A percentile compares a stretch with the other conserved stretches of the same genome.
These are phyloP conservation scores for Alternaria metachromatica DNA, from an alignment of 2,329 filamentous ascomycete genomes.

Conservation along the genomic window DNA sequence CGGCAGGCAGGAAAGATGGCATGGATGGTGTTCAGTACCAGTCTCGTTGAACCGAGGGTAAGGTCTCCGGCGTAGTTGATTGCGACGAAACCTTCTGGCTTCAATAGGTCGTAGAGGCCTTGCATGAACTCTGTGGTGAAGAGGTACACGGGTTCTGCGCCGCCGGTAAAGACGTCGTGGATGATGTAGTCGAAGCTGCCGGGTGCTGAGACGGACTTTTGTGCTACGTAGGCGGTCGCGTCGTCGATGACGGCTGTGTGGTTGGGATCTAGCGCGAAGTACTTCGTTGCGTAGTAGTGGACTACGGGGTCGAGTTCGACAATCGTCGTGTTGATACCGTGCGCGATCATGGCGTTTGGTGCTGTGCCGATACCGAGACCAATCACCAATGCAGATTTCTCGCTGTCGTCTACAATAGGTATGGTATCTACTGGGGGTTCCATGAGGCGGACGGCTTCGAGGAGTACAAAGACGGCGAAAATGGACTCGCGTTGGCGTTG, in stretches of 20 bases:
- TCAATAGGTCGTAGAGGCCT: conserved; percentile 73
- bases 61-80: conserved; percentile 98
- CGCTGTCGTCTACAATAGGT: conserved; percentile 59
- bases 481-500: conserved; percentile 78
- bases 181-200: conserved; percentile 85
- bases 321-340: conserved; percentile 90
- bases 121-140: conserved; percentile 87
- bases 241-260: conserved; percentile 83
- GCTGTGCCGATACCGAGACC: conserved; percentile 93
- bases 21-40: conserved; percentile 82
- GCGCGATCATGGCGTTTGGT: conserved; percentile 82
- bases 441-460: conserved; percentile 87
- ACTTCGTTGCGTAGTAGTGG: conserved; percentile 79
- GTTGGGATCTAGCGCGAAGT: conserved; percentile 80
- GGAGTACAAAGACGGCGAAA: conserved; percentile 94
- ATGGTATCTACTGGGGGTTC: conserved; percentile 49
- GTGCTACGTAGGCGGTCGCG: conserved; percentile 71
- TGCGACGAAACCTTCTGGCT: conserved; percentile 80
- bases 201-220: conserved; percentile 55
- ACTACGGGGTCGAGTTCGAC: conserved; percentile 94
- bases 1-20: conserved; percentile 87
- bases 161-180: conserved; percentile 97
- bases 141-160: conserved; percentile 84
- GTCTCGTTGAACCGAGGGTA: conserved; percentile 73
- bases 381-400: conserved; percentile 83